Conservation (phyloP, 306 rosid genomes). For the Quercus variabilis region DNA sequence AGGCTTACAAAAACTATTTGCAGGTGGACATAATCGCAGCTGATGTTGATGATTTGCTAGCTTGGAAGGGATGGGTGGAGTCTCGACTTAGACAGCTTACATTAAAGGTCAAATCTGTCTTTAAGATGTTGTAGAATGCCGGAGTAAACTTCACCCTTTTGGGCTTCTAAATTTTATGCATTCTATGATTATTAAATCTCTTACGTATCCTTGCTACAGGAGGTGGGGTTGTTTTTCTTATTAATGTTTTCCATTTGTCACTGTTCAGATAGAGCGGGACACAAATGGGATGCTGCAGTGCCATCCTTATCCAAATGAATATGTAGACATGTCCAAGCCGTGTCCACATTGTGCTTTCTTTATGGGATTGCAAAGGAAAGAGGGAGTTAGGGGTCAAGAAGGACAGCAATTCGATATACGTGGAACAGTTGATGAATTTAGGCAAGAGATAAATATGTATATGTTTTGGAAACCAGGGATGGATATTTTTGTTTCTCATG, state of each 20-base stretch:
- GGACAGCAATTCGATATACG: constrained; percentile 98
- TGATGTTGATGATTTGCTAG: constrained; percentile 63
- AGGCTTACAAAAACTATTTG: constrained; percentile 89
- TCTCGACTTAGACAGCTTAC: constrained; percentile 58
- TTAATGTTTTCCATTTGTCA: constrained; percentile 18
- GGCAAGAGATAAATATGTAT: constrained; percentile 76
- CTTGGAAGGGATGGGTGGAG: constrained; percentile 68
- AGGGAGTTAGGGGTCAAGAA: constrained; percentile 91
- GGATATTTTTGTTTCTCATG: constrained; percentile 92
- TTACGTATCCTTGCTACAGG: background rate
- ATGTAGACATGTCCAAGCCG: constrained; percentile 60
- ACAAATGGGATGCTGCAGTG: constrained; percentile 92
- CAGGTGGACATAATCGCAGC: constrained; percentile 88
- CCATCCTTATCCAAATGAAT: constrained; percentile 93
- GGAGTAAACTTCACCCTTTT: constrained; percentile 10
- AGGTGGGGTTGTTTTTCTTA: background rate
- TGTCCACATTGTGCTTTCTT: constrained; percentile 91
- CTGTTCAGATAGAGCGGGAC: constrained; percentile 89
- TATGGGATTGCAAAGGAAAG: constrained; percentile 98
- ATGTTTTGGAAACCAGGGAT: constrained; percentile 89
- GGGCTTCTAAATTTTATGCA: background rate
- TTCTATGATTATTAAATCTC: background rate
- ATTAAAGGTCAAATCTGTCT: constrained; percentile 53
- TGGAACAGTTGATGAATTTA: constrained; percentile 92
- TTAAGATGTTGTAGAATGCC: background rate